A percentile compares a stretch with the other conserved stretches of the same genome.
Conservation (phyloP, 768 basidiomycete species). For the Rhodotorula kratochvilovae region DNA sequence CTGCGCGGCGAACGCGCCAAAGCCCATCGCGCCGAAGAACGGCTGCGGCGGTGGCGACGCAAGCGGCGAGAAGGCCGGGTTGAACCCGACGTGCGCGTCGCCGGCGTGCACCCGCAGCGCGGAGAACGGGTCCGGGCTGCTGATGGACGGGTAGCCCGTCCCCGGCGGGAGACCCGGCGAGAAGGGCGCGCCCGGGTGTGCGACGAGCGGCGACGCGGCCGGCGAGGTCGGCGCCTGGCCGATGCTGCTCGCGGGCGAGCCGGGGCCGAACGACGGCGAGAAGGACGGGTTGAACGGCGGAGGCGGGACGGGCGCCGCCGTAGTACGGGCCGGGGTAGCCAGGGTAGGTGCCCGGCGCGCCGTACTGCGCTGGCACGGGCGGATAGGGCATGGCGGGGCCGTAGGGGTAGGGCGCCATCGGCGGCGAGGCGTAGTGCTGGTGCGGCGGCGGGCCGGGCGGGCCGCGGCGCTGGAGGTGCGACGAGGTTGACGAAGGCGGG, state of each 20-base stretch:
- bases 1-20: constrained; percentile 3
- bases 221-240: background rate
- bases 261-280: background rate
- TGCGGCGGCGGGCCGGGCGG: background rate
- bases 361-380: background rate
- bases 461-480: background rate
- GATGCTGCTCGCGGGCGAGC: background rate
- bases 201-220: constrained; percentile 8
- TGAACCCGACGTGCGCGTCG: constrained; percentile 12
- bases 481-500: background rate
- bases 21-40: background rate
- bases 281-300: background rate
- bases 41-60: constrained; percentile 10
- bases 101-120: constrained; percentile 14
- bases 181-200: constrained; percentile 14
- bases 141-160: background rate
- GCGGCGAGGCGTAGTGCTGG: background rate
- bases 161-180: background rate
- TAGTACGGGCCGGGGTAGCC: background rate
- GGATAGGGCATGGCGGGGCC: background rate
- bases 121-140: constrained; percentile 17
- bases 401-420: background rate
- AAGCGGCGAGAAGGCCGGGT: constrained; percentile 22
- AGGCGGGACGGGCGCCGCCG: background rate
- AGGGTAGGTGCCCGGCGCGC: background rate